Evolutionary conservation across 805 yeast species (phyloP).

Genomic region (Starmerella khaoyaiensis): DNA sequence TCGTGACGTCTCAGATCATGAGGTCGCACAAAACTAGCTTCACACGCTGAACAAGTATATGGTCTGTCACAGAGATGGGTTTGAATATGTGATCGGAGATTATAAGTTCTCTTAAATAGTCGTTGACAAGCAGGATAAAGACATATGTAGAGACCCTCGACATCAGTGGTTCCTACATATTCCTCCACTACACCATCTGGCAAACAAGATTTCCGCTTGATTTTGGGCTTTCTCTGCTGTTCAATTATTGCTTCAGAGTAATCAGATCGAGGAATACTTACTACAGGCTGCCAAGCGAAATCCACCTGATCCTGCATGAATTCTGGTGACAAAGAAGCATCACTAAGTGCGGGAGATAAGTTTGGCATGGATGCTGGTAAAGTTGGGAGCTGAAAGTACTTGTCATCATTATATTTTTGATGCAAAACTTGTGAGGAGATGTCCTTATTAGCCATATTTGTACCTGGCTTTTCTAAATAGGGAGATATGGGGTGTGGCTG

Average conservation of each 20-base stretch:
- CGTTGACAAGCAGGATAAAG: constrained; percentile 68
- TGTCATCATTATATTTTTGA: neutral
- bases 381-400: neutral
- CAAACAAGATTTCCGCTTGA: constrained; percentile 43
- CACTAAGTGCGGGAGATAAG: constrained; percentile 17
- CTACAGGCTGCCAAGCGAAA: constrained; percentile 29
- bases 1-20: constrained; percentile 87
- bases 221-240: constrained; percentile 27
- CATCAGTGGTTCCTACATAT: constrained; percentile 70
- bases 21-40: constrained; percentile 81
- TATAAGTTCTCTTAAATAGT: constrained; percentile 74
- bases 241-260: constrained; percentile 26
- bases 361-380: constrained; percentile 6
- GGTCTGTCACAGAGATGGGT: constrained; percentile 94
- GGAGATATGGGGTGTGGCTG: constrained; percentile 3
- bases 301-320: constrained; percentile 11
- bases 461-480: neutral
- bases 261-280: constrained; percentile 27
- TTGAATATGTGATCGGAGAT: constrained; percentile 88
- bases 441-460: too few relatives aligned
- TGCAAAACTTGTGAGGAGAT: neutral
- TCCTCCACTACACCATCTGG: constrained; percentile 85
- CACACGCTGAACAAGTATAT: constrained; percentile 61
- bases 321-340: constrained; percentile 15
- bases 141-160: constrained; percentile 59